Conservation (phyloP, 1,284 basidiomycete species). For the Golubevia pallescens region DNA sequence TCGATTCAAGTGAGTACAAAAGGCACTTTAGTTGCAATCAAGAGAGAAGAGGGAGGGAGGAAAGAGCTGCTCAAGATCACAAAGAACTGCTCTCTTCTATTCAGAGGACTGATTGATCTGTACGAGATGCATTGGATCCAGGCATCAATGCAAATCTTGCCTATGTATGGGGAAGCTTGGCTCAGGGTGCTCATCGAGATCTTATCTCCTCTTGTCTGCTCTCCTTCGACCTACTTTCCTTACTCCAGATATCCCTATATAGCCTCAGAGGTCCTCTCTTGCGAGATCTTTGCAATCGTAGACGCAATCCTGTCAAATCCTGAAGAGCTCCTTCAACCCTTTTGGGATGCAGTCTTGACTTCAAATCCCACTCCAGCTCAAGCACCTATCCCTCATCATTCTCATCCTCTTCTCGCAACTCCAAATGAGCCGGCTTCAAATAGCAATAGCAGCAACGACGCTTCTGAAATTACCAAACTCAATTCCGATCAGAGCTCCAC, state of each 20-base stretch:
- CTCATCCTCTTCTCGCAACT: slow-evolving; percentile 47
- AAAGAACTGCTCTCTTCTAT: not conserved
- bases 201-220: no score
- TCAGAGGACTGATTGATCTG: not conserved
- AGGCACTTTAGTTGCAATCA: no score
- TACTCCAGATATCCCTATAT: slow-evolving; percentile 50
- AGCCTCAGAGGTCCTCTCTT: slow-evolving; percentile 57
- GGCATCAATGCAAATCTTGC: slow-evolving; percentile 1
- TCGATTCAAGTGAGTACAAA: slow-evolving; percentile 54
- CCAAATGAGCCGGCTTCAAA: slow-evolving; percentile 13
- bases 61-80: no score
- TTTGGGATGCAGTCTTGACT: slow-evolving; percentile 55
- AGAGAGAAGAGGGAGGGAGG: no score
- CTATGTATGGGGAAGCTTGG: no score
- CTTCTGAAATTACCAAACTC: no score
- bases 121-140: not conserved
- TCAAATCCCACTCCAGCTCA: slow-evolving; percentile 28
- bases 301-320: slow-evolving; percentile 40
- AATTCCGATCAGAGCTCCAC: no score
- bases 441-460: no score
- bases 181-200: no score
- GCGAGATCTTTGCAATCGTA: slow-evolving; percentile 53
- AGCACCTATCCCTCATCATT: slow-evolving; percentile 49
- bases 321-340: slow-evolving; percentile 46
- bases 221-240: no score